Evolutionary conservation across 2,329 filamentous ascomycete genomes (phyloP).

Genomic region (Scedosporium dehoogii): DNA sequence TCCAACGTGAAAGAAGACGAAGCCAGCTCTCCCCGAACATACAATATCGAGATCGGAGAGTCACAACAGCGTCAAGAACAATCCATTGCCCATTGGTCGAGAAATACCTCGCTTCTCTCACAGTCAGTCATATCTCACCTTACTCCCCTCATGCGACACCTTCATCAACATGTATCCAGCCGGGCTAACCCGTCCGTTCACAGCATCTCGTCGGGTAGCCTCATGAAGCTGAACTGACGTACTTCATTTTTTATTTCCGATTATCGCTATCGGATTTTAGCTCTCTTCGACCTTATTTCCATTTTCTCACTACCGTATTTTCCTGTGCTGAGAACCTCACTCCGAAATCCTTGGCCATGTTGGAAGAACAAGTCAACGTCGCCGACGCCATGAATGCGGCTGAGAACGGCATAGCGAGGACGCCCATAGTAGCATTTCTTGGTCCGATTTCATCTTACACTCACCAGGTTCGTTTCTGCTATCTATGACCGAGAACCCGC

Average conservation of each 20-base stretch:
- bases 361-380: background rate
- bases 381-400: background rate
- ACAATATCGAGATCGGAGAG: background rate
- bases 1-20: background rate
- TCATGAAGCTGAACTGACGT: background rate
- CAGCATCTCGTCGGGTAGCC: background rate
- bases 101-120: background rate
- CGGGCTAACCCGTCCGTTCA: background rate
- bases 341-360: background rate
- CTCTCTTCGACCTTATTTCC: background rate
- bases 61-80: background rate
- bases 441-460: constrained; percentile 40
- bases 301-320: background rate
- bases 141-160: background rate
- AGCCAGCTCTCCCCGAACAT: background rate
- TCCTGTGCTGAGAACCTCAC: background rate
- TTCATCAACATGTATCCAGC: background rate
- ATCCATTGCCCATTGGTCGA: background rate
- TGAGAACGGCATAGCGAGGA: constrained; percentile 1
- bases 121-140: background rate
- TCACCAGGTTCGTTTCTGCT: constrained; percentile 30
- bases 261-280: background rate
- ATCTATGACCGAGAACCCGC: background rate
- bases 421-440: constrained; percentile 36
- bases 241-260: background rate